These are phyloP conservation scores for Epichloe brachyelytri DNA, from an alignment of 2,329 filamentous ascomycete genomes.

Conservation along the genomic window DNA sequence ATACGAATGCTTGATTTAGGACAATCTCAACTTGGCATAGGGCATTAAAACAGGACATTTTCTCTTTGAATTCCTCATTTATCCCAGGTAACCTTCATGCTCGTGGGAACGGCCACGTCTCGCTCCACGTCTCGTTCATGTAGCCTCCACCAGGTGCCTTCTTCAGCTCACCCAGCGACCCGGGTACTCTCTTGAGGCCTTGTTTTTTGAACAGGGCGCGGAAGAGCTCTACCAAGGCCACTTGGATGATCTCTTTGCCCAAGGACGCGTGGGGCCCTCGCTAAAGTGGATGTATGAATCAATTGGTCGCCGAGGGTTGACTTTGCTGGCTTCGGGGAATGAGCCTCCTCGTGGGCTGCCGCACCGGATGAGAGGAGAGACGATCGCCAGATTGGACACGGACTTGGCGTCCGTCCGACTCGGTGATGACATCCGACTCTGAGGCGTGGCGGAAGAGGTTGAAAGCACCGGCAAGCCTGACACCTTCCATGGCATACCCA, in stretches of 20 bases:
- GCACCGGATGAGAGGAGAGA: conserved; percentile 50
- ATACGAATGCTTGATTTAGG: no score
- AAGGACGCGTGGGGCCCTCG: conserved; percentile 49
- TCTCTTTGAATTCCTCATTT: conserved; percentile 4
- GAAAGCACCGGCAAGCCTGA: conserved; percentile 53
- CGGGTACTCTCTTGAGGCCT: conserved; percentile 47
- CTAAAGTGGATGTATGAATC: conserved; percentile 53
- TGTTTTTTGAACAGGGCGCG: conserved; percentile 48
- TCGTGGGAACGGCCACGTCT: conserved; percentile 31
- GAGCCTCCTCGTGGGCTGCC: conserved; percentile 40
- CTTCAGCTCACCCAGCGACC: conserved; percentile 54
- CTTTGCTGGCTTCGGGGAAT: conserved; percentile 49
- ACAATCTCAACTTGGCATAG: not conserved
- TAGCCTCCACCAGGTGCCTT: conserved; percentile 47
- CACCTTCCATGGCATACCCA: conserved; percentile 59
- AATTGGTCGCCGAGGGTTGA: conserved; percentile 51
- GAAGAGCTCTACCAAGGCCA: conserved; percentile 55
- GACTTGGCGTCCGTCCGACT: conserved; percentile 40
- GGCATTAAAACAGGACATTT: not conserved
- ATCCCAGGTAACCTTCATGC: conserved; percentile 43
- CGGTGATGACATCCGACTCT: conserved; percentile 28
- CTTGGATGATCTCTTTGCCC: conserved; percentile 45
- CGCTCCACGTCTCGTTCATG: conserved; percentile 52
- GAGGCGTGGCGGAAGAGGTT: conserved; percentile 46
- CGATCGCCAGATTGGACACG: conserved; percentile 41